These are phyloP conservation scores for Kodamaea derodonti DNA, from an alignment of 1,139 yeast species.

Conservation along the genomic window DNA sequence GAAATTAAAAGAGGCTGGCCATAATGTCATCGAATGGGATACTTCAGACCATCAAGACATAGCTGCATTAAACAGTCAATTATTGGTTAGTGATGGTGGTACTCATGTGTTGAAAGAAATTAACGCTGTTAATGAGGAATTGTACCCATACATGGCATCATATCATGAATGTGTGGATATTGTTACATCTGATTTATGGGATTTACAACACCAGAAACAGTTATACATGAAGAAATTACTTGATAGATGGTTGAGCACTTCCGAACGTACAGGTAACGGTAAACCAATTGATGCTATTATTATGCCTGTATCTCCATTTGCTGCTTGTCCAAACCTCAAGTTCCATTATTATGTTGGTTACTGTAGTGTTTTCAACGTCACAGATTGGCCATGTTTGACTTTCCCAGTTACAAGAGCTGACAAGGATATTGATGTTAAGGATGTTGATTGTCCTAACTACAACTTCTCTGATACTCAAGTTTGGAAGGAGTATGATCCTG, in stretches of 20 bases:
- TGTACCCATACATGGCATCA: slow-evolving; percentile 32
- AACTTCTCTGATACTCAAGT: slow-evolving; percentile 10
- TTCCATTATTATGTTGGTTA: slow-evolving; percentile 38
- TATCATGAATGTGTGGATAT: slow-evolving; percentile 28
- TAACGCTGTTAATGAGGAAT: slow-evolving; percentile 45
- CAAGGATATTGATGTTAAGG: slow-evolving; percentile 32
- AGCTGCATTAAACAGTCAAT: slow-evolving; percentile 31
- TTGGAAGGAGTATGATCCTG: slow-evolving; percentile 45
- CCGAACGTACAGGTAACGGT: slow-evolving; percentile 29
- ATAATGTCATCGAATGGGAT: slow-evolving; percentile 56
- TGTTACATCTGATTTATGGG: slow-evolving; percentile 41
- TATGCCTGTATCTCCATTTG: slow-evolving; percentile 44
- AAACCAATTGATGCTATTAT: slow-evolving; percentile 47
- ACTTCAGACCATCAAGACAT: slow-evolving; percentile 37
- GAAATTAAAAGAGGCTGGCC: slow-evolving; percentile 44
- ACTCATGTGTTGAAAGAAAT: slow-evolving; percentile 26
- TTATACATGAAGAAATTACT: slow-evolving; percentile 29
- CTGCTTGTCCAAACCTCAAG: slow-evolving; percentile 42
- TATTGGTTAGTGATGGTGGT: slow-evolving; percentile 48
- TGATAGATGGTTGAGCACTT: slow-evolving; percentile 36
- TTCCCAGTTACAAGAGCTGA: slow-evolving; percentile 58
- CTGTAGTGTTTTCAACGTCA: slow-evolving; percentile 56
- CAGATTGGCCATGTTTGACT: slow-evolving; percentile 57
- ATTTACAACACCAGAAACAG: slow-evolving; percentile 33
- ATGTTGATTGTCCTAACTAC: slow-evolving; percentile 10